Percentiles rank a stretch among this genome's conserved stretches.
Evolutionary conservation across 1,139 yeast genomes (phyloP).

Genomic region (Yamadazyma spencermartinsiae): DNA sequence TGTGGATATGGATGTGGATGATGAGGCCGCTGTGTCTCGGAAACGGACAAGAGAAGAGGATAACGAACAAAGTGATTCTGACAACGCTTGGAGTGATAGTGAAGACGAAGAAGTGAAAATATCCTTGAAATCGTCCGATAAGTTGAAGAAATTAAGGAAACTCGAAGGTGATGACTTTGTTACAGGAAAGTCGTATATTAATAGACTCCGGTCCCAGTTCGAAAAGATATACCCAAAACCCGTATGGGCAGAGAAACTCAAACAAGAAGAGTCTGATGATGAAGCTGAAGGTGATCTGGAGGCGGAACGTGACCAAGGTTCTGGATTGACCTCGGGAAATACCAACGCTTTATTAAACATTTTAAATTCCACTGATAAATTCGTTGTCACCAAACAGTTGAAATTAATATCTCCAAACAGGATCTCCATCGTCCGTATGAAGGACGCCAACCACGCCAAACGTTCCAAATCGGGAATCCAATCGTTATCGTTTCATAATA

Average conservation of each 20-base stretch:
- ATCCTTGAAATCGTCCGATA: slow-evolving; percentile 60
- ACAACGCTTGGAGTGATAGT: slow-evolving; percentile 83
- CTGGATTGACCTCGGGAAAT: slow-evolving; percentile 14
- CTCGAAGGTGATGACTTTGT: slow-evolving; percentile 59
- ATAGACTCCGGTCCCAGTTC: slow-evolving; percentile 78
- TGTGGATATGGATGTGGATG: slow-evolving; percentile 28
- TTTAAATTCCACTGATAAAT: slow-evolving; percentile 58
- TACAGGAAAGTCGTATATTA: slow-evolving; percentile 65
- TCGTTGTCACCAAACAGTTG: slow-evolving; percentile 49
- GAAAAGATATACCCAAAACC: slow-evolving; percentile 89
- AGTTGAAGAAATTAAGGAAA: slow-evolving; percentile 70
- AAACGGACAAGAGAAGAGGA: slow-evolving; percentile 20
- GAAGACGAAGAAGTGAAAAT: slow-evolving; percentile 79
- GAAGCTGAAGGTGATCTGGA: slow-evolving; percentile 19
- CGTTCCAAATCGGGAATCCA: slow-evolving; percentile 79
- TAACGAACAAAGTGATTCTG: slow-evolving; percentile 33
- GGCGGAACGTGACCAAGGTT: slow-evolving; percentile 20
- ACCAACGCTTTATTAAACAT: slow-evolving; percentile 60
- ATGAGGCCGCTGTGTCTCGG: slow-evolving; percentile 34
- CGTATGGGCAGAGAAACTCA: slow-evolving; percentile 66
- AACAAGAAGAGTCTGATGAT: slow-evolving; percentile 24
- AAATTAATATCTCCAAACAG: slow-evolving; percentile 69
- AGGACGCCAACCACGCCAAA: slow-evolving; percentile 78
- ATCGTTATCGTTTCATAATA: slow-evolving; percentile 78
- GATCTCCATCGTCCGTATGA: slow-evolving; percentile 73